These are phyloP conservation scores for Begonia fuchsioides DNA, from an alignment of 306 rosid species.

Conservation along the genomic window DNA sequence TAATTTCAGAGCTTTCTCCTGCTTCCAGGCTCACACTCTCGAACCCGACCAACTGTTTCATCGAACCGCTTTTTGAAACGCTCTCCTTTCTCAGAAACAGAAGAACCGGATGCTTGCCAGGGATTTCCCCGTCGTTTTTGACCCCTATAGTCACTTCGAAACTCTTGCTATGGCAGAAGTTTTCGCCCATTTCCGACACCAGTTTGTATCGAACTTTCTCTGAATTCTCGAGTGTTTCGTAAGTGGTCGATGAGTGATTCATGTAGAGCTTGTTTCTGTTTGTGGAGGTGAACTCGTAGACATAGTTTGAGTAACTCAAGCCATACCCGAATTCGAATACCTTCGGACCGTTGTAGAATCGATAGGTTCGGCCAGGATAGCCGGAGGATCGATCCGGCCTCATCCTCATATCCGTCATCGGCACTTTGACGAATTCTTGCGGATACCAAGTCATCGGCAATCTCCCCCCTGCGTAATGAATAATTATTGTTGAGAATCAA, in stretches of 20 bases:
- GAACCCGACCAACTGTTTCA: constrained; percentile 63
- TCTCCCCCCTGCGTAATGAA: constrained; percentile 56
- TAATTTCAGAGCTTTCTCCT: constrained; percentile 38
- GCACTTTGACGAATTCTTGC: constrained; percentile 38
- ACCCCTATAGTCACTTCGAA: constrained; percentile 35
- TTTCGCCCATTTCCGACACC: constrained; percentile 40
- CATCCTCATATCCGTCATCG: constrained; percentile 99
- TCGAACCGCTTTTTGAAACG: constrained; percentile 27
- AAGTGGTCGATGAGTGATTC: constrained; percentile 31
- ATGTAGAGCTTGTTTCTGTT: constrained; percentile 35
- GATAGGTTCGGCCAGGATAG: constrained; percentile 76
- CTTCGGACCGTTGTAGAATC: constrained; percentile 61
- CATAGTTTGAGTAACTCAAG: constrained; percentile 69
- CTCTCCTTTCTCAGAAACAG: constrained; percentile 30
- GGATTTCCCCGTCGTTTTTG: constrained; percentile 52
- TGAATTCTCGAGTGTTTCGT: constrained; percentile 15
- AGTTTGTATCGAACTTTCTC: constrained; percentile 36
- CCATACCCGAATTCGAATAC: constrained; percentile 77
- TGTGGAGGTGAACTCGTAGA: constrained; percentile 36
- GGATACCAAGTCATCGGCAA: constrained; percentile 90
- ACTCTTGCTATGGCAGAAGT: constrained; percentile 35
- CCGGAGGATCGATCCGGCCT: constrained; percentile 43
- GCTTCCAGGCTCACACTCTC: constrained; percentile 38
- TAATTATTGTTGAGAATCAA: no score
- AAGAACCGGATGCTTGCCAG: constrained; percentile 67